phyloP scores from a whole-genome alignment of 768 basidiomycete genomes.

The Suillus occidentalis region DNA sequence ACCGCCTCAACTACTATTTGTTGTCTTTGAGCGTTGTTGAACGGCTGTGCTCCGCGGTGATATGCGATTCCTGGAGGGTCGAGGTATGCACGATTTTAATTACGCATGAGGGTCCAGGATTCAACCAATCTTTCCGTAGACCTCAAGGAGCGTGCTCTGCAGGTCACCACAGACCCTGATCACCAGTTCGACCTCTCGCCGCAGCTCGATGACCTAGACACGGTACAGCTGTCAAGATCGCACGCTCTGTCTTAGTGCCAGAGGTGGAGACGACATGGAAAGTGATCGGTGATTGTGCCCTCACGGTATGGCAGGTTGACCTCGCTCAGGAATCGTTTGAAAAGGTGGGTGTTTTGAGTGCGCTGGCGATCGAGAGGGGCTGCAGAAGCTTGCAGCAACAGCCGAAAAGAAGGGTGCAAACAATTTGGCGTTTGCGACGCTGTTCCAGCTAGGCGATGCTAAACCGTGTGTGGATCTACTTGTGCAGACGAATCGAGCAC shows the following conservation, averaged over 20 bases:
- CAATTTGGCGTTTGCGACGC: conserved; percentile 91
- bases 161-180: no score
- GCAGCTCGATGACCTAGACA: no score
- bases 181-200: no score
- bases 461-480: conserved; percentile 81
- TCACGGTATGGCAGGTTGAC: no score
- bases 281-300: no score
- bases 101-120: neutral
- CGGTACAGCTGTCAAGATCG: no score
- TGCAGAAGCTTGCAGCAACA: conserved; percentile 59
- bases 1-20: conserved; percentile 88
- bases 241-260: no score
- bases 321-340: no score
- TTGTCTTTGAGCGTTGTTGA: conserved; percentile 89
- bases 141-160: conserved; percentile 89
- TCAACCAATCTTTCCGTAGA: conserved; percentile 42
- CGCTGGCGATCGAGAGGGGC: conserved; percentile 75
- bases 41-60: conserved; percentile 93
- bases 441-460: conserved; percentile 82
- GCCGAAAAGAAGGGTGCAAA: conserved; percentile 83
- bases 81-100: conserved; percentile 51
- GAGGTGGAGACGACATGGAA: no score
- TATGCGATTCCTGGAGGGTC: conserved; percentile 87
- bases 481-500: conserved; percentile 78
- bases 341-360: conserved; percentile 82